phyloP scores from a whole-genome alignment of 164 flowering plant genomes.

The Nymphaea colorata region DNA sequence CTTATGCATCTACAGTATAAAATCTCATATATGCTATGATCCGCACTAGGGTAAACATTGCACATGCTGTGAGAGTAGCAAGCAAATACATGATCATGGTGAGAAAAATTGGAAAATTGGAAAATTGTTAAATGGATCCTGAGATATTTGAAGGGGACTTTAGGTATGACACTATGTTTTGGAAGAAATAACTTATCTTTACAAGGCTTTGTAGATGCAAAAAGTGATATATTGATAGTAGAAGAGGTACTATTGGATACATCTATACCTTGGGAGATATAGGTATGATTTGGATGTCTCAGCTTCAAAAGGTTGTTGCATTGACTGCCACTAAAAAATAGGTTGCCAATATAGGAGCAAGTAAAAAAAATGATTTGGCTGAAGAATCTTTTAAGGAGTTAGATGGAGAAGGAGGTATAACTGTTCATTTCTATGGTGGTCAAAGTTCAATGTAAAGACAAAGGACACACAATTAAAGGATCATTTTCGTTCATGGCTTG shows the following conservation, averaged over 20 bases:
- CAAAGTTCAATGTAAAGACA: too few species aligned
- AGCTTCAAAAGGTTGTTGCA: too few species aligned
- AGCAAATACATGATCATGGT: neutral
- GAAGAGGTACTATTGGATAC: neutral
- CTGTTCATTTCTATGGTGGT: too few species aligned
- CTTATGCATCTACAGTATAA: neutral
- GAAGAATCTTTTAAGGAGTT: neutral
- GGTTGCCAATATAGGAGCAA: neutral
- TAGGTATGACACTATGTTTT: neutral
- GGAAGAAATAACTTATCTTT: neutral
- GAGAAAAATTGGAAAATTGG: neutral
- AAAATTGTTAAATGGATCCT: neutral
- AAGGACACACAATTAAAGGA: too few species aligned
- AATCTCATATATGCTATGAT: neutral
- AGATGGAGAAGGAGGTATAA: too few species aligned
- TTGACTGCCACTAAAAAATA: neutral
- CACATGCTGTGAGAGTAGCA: neutral
- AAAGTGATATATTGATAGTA: neutral
- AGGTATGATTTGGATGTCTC: neutral
- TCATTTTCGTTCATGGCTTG: too few species aligned
- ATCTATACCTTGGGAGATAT: neutral
- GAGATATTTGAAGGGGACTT: too few species aligned
- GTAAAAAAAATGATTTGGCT: neutral
- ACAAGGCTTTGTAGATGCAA: neutral
- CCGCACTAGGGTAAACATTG: neutral